Evolutionary conservation across 176 grass and related monocot species (phyloP).

Genomic region (Chrysopogon serrulatus): DNA sequence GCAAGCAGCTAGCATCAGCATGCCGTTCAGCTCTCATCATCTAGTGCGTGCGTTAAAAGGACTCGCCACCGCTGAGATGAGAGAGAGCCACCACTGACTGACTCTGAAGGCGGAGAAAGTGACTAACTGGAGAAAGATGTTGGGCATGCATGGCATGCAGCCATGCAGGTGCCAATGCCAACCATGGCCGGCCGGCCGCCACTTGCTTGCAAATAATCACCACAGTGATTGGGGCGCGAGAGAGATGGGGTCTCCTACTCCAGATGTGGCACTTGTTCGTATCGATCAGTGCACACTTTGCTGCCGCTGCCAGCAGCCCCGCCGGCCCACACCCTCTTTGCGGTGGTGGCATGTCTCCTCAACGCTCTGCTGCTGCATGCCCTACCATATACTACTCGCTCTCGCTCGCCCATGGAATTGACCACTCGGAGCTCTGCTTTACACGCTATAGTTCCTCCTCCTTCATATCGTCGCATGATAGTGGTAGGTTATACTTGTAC

Average conservation of each 20-base stretch:
- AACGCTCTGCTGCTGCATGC: neutral
- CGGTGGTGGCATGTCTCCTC: neutral
- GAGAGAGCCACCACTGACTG: neutral
- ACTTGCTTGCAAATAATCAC: constrained; percentile 35
- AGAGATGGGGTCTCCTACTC: neutral
- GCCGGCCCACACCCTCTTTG: neutral
- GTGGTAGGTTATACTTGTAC: neutral
- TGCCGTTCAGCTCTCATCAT: too few species aligned
- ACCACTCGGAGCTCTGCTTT: constrained; percentile 48
- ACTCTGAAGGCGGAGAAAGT: constrained; percentile 42
- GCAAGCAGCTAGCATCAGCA: too few species aligned
- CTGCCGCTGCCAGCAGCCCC: neutral
- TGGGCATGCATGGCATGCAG: constrained; percentile 41
- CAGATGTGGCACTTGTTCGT: constrained; percentile 27
- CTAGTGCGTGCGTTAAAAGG: constrained; percentile 48
- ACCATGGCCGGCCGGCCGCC: too few species aligned
- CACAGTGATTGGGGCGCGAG: constrained; percentile 29
- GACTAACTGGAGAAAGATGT: constrained; percentile 60
- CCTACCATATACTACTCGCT: neutral
- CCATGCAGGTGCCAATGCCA: too few species aligned
- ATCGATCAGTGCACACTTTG: neutral
- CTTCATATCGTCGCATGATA: too few species aligned
- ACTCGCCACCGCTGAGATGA: constrained; percentile 19
- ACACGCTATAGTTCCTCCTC: constrained; percentile 17
- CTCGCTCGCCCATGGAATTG: constrained; percentile 17